phyloP scores from a whole-genome alignment of 805 yeast genomes.

The Lipomyces starkeyi region DNA sequence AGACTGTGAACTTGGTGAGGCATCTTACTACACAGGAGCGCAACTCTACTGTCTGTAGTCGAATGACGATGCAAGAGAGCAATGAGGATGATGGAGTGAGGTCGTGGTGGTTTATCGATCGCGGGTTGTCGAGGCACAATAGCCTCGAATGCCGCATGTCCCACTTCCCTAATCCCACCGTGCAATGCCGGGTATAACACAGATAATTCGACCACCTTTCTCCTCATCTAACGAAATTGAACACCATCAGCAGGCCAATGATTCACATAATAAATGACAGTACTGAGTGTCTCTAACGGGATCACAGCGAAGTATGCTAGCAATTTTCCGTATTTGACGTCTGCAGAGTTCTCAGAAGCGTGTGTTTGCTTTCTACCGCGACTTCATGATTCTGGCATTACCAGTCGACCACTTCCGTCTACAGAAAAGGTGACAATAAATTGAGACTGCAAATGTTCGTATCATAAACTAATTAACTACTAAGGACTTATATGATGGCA shows the following conservation, averaged over 20 bases:
- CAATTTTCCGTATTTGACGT: conserved; percentile 20
- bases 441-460: not conserved
- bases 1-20: conserved; percentile 57
- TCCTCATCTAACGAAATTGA: not conserved
- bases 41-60: conserved; percentile 46
- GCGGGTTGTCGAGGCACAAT: not conserved
- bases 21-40: conserved; percentile 44
- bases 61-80: not conserved
- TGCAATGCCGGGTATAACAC: not conserved
- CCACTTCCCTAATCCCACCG: not conserved
- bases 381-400: conserved; percentile 18
- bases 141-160: too few species aligned
- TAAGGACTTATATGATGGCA: not conserved
- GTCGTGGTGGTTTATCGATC: not conserved
- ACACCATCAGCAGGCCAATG: not conserved
- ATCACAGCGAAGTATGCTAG: not conserved
- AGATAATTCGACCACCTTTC: too few species aligned
- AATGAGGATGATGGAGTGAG: not conserved
- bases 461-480: not conserved
- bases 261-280: not conserved
- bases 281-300: not conserved
- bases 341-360: conserved; percentile 23
- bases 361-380: conserved; percentile 20
- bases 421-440: not conserved
- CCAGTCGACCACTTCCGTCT: not conserved